These are phyloP conservation scores for Aspergillus felis DNA, from an alignment of 2,329 filamentous ascomycete species.

Conservation along the genomic window DNA sequence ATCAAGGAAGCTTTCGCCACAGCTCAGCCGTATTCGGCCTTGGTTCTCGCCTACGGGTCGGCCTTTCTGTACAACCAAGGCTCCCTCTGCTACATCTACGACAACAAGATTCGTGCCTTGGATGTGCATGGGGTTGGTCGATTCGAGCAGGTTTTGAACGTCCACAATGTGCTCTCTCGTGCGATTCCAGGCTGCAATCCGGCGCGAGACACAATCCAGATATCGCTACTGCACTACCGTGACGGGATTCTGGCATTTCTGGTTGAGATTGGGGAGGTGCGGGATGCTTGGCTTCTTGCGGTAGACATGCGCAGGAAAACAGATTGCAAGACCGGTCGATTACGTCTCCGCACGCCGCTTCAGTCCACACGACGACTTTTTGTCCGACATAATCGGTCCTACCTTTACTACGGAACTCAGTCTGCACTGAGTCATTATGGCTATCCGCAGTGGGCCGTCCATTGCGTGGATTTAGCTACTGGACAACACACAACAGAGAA, in stretches of 20 bases:
- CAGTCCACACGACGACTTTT: conserved; percentile 57
- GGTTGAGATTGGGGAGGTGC: conserved; percentile 44
- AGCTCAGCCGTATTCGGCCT: conserved; percentile 60
- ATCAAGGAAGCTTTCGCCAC: conserved; percentile 57
- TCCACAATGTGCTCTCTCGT: conserved; percentile 41
- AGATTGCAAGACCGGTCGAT: conserved; percentile 22
- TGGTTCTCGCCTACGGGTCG: conserved; percentile 57
- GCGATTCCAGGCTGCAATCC: conserved; percentile 32
- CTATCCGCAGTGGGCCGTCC: conserved; percentile 60
- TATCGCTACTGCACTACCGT: conserved; percentile 56
- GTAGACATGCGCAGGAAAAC: conserved; percentile 38
- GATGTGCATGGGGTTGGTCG: conserved; percentile 50
- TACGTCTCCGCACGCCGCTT: conserved; percentile 44
- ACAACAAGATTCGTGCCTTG: conserved; percentile 54
- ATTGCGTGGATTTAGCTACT: conserved; percentile 48
- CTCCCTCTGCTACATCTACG: conserved; percentile 60
- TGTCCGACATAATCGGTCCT: conserved; percentile 59
- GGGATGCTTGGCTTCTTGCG: conserved; percentile 52
- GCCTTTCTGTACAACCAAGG: conserved; percentile 62
- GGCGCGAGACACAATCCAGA: conserved; percentile 39
- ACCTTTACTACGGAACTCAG: conserved; percentile 65
- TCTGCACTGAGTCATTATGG: conserved; percentile 52
- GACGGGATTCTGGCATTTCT: conserved; percentile 56
- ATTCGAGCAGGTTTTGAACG: conserved; percentile 55
- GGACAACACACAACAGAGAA: conserved; percentile 41